These are phyloP conservation scores for Hypomyces rosellus DNA, from an alignment of 2,329 filamentous ascomycete genomes.

Conservation along the genomic window DNA sequence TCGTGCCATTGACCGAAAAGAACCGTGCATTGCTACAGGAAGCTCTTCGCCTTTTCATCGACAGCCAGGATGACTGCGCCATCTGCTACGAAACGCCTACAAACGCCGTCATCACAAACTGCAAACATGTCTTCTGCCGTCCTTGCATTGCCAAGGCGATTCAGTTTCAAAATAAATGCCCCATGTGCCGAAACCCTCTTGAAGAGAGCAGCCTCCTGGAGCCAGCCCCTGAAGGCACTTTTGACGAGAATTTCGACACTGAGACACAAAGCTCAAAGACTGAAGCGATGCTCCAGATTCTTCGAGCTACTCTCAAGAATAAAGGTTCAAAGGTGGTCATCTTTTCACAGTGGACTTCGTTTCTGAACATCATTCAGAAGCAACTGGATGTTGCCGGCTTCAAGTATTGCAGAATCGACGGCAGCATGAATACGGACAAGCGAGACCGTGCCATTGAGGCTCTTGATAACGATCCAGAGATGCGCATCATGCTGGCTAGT, in stretches of 20 bases:
- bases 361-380: conserved; percentile 64
- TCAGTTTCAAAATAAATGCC: conserved; percentile 70
- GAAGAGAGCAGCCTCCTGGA: conserved; percentile 55
- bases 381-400: conserved; percentile 57
- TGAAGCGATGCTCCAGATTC: conserved; percentile 67
- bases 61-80: conserved; percentile 75
- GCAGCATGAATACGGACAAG: conserved; percentile 62
- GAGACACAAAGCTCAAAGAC: conserved; percentile 74
- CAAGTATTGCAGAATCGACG: conserved; percentile 68
- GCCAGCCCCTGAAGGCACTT: conserved; percentile 50
- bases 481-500: conserved; percentile 73
- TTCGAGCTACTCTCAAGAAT: conserved; percentile 62
- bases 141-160: conserved; percentile 70
- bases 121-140: conserved; percentile 73
- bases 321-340: conserved; percentile 62
- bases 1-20: conserved; percentile 64
- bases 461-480: conserved; percentile 60
- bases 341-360: conserved; percentile 73
- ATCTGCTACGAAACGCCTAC: conserved; percentile 71
- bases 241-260: conserved; percentile 49
- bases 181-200: conserved; percentile 71
- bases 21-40: conserved; percentile 68
- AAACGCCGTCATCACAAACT: conserved; percentile 74
- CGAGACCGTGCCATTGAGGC: conserved; percentile 67
- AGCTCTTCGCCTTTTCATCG: conserved; percentile 68